These are phyloP conservation scores for Epichloe amarillans DNA, from an alignment of 2,329 filamentous ascomycete genomes.

Conservation along the genomic window DNA sequence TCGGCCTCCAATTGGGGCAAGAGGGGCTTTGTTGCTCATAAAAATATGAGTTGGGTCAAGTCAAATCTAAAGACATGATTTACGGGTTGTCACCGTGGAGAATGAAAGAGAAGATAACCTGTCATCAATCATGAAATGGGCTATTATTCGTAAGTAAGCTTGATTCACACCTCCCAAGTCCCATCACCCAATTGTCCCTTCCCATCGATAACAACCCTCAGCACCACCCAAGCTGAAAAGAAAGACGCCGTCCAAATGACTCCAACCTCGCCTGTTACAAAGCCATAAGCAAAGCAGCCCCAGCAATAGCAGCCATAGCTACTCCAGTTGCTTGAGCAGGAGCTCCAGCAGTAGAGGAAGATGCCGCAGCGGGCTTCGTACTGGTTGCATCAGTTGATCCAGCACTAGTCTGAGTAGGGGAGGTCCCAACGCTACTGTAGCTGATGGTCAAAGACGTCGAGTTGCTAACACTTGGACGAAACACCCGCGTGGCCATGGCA, in stretches of 20 bases:
- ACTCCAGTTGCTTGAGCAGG: conserved; percentile 13
- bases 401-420: background rate
- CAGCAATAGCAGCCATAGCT: conserved; percentile 15
- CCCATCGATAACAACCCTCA: background rate
- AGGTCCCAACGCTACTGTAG: background rate
- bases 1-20: no score
- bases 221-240: background rate
- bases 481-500: conserved; percentile 18
- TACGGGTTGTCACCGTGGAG: no score
- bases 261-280: conserved; percentile 10
- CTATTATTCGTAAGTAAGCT: background rate
- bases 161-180: background rate
- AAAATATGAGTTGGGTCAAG: no score
- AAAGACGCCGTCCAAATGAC: background rate
- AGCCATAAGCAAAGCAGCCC: conserved; percentile 16
- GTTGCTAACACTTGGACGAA: conserved; percentile 9
- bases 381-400: background rate
- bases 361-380: background rate
- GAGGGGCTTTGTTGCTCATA: no score
- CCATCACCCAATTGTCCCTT: background rate
- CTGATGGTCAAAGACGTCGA: conserved; percentile 6
- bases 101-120: no score
- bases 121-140: background rate
- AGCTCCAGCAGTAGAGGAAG: conserved; percentile 10
- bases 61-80: no score